Evolutionary conservation across 2,329 filamentous ascomycete species (phyloP), one percentile per base, ranked within the genome.

Genomic region (Exophiala bonariae): DNA sequence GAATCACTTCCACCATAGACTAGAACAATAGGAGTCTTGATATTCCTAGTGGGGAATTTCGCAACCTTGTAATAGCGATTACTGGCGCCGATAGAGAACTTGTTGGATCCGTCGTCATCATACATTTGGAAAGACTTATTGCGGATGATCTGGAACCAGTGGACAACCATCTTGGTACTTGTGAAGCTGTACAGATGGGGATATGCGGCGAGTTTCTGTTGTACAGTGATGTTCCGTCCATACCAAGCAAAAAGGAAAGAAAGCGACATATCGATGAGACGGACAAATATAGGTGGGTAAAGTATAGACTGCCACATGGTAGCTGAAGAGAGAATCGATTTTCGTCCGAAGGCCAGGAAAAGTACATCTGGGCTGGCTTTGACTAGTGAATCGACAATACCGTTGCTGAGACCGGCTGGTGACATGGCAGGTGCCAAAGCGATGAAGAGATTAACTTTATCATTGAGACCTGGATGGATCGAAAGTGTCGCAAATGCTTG

Each of bases 131-230:
- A 97, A 19, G 83, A 90, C 61, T 89, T 88, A 61, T 92, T 96
- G 56, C 93, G 86, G 61, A 99, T 99, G 64, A 99, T 96, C 65
- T 99, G 93, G 66, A 99, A 99, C 93, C 93, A 99, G 65, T 99
- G 93, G 0, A 99, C 93, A 7, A 99, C 90, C 16, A 86, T 91
- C 70, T 99, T 99, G 47, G 90, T 96, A 65, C 89, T 95, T 0
- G 92, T 96, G 66, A 92, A 97, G 0, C 91, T 96, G 72, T 96
- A 99, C 0, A 99, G 74, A 71, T 99, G 93, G 8, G 92, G 86
- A 65, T 99, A 99, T 1, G 90, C 90, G 2, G 93, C 93, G 14
- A 99, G 80, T 64, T 99, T 99, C 68, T 99, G 93, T 47, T 86
- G 84, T 1, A 82, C 72, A 7, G 82, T 82, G 52, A 99, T 96